These are phyloP conservation scores for Casuarina glauca DNA, from an alignment of 306 rosid genomes.

Conservation along the genomic window DNA sequence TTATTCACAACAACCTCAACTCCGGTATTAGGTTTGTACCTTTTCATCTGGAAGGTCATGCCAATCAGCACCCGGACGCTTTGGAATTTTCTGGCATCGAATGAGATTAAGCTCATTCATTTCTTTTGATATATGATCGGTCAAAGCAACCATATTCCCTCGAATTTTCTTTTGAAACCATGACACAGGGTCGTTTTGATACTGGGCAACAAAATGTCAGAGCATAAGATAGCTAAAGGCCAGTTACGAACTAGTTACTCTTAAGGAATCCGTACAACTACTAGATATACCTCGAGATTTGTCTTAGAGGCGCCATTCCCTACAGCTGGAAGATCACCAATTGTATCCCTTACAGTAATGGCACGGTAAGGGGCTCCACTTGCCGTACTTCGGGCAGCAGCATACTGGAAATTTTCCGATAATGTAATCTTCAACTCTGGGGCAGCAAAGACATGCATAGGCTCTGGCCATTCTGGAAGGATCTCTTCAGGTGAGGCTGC, in stretches of 20 bases:
- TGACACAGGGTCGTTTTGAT: conserved; percentile 69
- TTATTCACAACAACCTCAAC: conserved; percentile 6
- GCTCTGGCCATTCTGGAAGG: conserved; percentile 99
- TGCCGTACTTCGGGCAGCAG: conserved; percentile 87
- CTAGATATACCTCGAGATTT: conserved; percentile 60
- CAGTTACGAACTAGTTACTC: conserved; percentile 1
- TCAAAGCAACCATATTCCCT: conserved; percentile 66
- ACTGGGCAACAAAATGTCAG: conserved; percentile 42
- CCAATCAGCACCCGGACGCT: conserved; percentile 97
- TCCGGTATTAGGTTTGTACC: conserved; percentile 33
- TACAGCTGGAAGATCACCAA: conserved; percentile 92
- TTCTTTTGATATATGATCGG: conserved; percentile 90
- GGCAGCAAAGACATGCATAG: conserved; percentile 86
- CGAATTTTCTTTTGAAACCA: conserved; percentile 94
- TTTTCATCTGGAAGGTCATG: conserved; percentile 90
- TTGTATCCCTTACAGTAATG: conserved; percentile 90
- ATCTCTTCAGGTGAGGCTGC: conserved; percentile 90
- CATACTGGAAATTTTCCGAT: conserved; percentile 60
- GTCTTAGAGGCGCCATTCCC: conserved; percentile 82
- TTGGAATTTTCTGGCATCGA: conserved; percentile 85
- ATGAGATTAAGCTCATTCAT: conserved; percentile 91
- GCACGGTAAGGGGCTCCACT: conserved; percentile 92
- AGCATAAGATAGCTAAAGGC: conserved; percentile 7
- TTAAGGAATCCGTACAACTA: not conserved
- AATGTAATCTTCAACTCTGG: conserved; percentile 75